phyloP scores from a whole-genome alignment of 257 asterid species.

The Nicotiana undulata region DNA sequence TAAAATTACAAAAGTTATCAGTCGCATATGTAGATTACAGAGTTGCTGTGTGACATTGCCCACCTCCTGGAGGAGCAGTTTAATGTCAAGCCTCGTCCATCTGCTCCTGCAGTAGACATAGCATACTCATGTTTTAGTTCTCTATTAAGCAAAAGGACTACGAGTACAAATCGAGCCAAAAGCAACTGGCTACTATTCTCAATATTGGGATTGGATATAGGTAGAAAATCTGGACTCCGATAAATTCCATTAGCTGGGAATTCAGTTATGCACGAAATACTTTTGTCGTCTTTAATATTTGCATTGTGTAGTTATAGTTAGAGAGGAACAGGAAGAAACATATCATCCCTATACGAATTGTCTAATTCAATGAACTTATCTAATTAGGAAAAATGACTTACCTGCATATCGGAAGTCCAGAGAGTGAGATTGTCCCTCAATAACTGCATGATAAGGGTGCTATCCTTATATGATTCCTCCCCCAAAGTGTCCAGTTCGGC shows the following conservation, averaged over 20 bases:
- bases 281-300: no score
- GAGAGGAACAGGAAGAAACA: not conserved
- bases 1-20: conserved; percentile 17
- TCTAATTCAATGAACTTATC: not conserved
- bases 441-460: conserved; percentile 70
- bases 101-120: conserved; percentile 43
- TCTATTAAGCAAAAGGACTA: not conserved
- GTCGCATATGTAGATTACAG: conserved; percentile 31
- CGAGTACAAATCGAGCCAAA: not conserved
- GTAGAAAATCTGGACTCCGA: no score
- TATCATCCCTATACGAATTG: not conserved
- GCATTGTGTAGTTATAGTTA: not conserved
- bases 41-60: conserved; percentile 35
- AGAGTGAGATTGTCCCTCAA: conserved; percentile 72
- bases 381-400: not conserved
- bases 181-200: not conserved
- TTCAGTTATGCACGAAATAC: not conserved
- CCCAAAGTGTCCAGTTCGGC: conserved; percentile 64
- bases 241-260: not conserved
- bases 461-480: conserved; percentile 57
- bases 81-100: conserved; percentile 40
- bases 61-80: conserved; percentile 37
- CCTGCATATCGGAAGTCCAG: conserved; percentile 75
- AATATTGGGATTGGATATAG: not conserved
- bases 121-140: not conserved